These are phyloP conservation scores for Kwoniella pini DNA, from an alignment of 768 basidiomycete species.

Conservation along the genomic window DNA sequence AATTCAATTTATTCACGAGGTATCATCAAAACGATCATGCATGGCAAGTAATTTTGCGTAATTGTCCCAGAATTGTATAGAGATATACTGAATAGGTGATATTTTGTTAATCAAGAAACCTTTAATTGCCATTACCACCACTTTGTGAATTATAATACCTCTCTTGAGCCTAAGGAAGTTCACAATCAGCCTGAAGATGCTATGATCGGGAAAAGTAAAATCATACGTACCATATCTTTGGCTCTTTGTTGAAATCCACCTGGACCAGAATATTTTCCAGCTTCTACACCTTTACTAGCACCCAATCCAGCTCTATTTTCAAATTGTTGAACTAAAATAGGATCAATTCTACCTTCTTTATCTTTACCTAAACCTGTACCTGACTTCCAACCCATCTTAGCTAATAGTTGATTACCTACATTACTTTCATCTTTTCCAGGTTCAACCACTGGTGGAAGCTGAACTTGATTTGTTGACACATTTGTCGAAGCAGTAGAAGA, in stretches of 20 bases:
- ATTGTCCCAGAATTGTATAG: no score
- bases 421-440: slow-evolving; percentile 81
- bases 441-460: slow-evolving; percentile 65
- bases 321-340: slow-evolving; percentile 76
- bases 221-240: slow-evolving; percentile 42
- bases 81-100: no score
- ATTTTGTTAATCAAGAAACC: background rate
- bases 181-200: background rate
- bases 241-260: slow-evolving; percentile 43
- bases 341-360: slow-evolving; percentile 83
- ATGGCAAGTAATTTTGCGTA: no score
- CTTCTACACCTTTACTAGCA: slow-evolving; percentile 80
- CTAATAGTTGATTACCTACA: slow-evolving; percentile 85
- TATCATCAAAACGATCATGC: no score
- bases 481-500: slow-evolving; percentile 59
- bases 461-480: no score
- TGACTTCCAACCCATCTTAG: slow-evolving; percentile 98
- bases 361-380: slow-evolving; percentile 80
- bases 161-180: background rate
- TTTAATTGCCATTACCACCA: background rate
- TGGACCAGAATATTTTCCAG: slow-evolving; percentile 39
- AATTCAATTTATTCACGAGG: no score
- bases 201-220: background rate
- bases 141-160: background rate
- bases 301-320: slow-evolving; percentile 85